A percentile compares a stretch with the other conserved stretches of the same genome.
phyloP scores from a whole-genome alignment of 768 basidiomycete species.

The Baorangia bicolor region DNA sequence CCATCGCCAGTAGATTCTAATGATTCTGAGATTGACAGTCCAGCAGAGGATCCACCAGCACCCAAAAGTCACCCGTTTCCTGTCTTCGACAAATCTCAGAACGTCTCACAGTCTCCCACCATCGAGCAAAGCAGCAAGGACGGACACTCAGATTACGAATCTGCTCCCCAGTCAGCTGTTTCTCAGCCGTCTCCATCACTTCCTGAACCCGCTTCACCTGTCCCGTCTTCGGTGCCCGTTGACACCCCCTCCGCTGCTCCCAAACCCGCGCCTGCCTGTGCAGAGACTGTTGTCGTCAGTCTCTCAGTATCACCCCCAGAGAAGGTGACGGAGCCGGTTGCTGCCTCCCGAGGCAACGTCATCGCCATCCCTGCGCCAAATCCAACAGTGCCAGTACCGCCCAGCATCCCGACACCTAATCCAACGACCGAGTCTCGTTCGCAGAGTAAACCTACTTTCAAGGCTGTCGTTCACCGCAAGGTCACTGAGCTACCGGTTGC shows the following conservation, averaged over 20 bases:
- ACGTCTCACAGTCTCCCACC: conserved; percentile 1
- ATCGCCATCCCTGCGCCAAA: conserved; percentile 2
- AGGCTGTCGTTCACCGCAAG: conserved; percentile 58
- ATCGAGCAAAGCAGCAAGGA: conserved; percentile 1
- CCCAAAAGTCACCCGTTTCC: background rate
- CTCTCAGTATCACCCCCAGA: background rate
- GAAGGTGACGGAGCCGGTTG: background rate
- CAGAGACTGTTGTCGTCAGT: background rate
- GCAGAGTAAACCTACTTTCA: conserved; percentile 38
- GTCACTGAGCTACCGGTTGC: conserved; percentile 38
- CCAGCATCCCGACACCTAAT: conserved; percentile 11
- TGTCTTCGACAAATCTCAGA: conserved; percentile 1
- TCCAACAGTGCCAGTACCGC: background rate
- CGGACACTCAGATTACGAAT: conserved; percentile 13
- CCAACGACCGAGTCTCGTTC: background rate
- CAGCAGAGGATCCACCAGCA: background rate
- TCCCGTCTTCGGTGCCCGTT: background rate
- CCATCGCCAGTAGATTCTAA: background rate
- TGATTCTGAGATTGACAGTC: background rate
- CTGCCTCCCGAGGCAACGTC: background rate
- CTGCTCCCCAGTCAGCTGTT: conserved; percentile 13
- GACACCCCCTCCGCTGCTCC: background rate
- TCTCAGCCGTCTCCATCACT: conserved; percentile 7
- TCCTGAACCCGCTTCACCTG: background rate
- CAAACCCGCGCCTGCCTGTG: background rate